Evolutionary conservation across 2,329 filamentous ascomycete genomes (phyloP), one percentile per base, ranked within the genome.

Genomic region (Paramyrothecium sp.): DNA sequence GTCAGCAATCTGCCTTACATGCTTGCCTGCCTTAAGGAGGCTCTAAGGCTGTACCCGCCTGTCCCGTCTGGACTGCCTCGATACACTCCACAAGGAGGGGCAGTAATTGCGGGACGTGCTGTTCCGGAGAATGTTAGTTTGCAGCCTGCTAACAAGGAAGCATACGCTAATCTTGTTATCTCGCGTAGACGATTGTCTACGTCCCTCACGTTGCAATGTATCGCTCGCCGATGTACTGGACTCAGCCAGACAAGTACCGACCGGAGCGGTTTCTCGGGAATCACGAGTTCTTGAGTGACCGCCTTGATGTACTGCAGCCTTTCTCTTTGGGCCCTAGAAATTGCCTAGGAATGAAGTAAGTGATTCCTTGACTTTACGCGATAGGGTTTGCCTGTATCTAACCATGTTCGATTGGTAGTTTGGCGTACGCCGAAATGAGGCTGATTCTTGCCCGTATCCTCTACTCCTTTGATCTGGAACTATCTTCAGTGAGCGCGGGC

Each of bases 321-420:
- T 82, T 84, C 54, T 73, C 74, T 2, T 41, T 77, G 1, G 80
- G 81, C 0, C 74, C 80, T 2, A 66, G 80, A 3, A 79, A 81
- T 53, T 84, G 81, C 56, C 69, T 83, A 22, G 81, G 80, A 11
- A 20, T 20, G 4, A 51, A 51, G 26, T 30, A 30, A 30, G 26
- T 30, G n/a, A n/a, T n/a, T n/a, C n/a, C n/a, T n/a, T n/a, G n/a
- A n/a, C n/a, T n/a, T n/a, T n/a, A n/a, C n/a, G n/a, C n/a, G n/a
- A n/a, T n/a, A n/a, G n/a, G n/a, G n/a, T n/a, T n/a, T n/a, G n/a
- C n/a, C n/a, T n/a, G n/a, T n/a, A n/a, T n/a, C n/a, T n/a, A n/a
- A n/a, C n/a, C n/a, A n/a, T n/a, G n/a, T n/a, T n/a, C n/a, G n/a
- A n/a, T n/a, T n/a, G n/a, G n/a, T 38, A 38, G 33, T 30, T 26